Base-by-base conservation (phyloP, 1,284 basidiomycete genomes). In the Cutaneotrichosporon arboriforme region DNA sequence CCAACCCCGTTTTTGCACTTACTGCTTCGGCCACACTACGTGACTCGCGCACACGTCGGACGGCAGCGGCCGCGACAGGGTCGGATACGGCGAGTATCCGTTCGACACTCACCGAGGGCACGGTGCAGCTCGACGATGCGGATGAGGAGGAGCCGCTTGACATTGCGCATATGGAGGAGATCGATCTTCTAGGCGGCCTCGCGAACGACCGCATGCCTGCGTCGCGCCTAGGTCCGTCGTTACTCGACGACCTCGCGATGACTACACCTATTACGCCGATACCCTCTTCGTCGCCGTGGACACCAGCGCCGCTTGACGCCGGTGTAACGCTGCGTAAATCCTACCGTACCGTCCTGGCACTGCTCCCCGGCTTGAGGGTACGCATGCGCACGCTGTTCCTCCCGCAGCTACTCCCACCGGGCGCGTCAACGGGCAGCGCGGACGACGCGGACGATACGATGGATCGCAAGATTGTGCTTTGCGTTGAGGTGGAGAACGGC, bases 311-410 rank as follows among this genome's bases (percentile, higher is more conserved):
- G n/a, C 15, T 46, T 4, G 21, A n/a, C 13, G 51, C 44, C 18
- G 56, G 61, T 23, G 62, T 84, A 1, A 86, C 87, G 0, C 75
- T 93, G 12, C 84, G 87, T 44, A 90, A 90, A 70, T 88, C 88
- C 1, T 91, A 84, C 72, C 81, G 90, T n/a, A 85, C 86, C 61
- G 84, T 86, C 1, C 72, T 93, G 14, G 78, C 78, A 41, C 85
- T 87, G 0, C 83, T 85, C 4, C 87, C 87, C 14, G 89, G 88
- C 1, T 86, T 93, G 69, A 81, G 83, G 21, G 86, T 93, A 17
- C 83, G 89, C 33, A 91, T 92, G 88, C 81, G 88, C 18, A 90
- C 88, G 0, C 83, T 90, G 8, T 88, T 90, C 62, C 83, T 91
- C 2, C 90, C 89, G 0, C 85, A 88, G 62, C 81, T 90, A 17